phyloP scores from a whole-genome alignment of 1,284 basidiomycete species.

The Chondrostereum purpureum region DNA sequence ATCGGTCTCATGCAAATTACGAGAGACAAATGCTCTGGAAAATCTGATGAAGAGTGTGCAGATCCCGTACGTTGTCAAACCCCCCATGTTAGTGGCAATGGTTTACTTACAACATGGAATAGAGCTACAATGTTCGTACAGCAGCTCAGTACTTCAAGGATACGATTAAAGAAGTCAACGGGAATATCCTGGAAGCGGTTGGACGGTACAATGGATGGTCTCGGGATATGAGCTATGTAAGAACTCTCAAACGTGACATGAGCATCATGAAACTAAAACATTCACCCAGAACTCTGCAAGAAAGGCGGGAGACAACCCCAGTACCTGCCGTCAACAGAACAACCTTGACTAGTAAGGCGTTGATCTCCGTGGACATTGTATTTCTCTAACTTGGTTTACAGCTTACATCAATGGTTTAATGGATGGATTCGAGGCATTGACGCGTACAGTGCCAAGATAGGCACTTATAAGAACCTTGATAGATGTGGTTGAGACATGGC shows the following conservation, averaged over 20 bases:
- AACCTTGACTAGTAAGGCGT: constrained; percentile 3
- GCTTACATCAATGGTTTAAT: constrained; percentile 1
- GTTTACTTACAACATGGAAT: too few species aligned
- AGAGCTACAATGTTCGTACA: not conserved
- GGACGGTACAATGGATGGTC: constrained; percentile 2
- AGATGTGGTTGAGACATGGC: too few species aligned
- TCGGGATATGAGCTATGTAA: not conserved
- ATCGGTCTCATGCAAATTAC: constrained; percentile 1
- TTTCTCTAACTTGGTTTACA: not conserved
- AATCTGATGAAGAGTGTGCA: not conserved
- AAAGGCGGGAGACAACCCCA: not conserved
- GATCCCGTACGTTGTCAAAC: not conserved
- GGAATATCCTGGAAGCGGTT: not conserved
- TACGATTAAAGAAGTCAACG: not conserved
- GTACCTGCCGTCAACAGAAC: not conserved
- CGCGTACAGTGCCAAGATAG: not conserved
- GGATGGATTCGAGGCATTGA: constrained; percentile 1
- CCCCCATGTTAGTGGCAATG: too few species aligned
- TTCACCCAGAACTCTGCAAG: not conserved
- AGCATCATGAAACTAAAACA: too few species aligned
- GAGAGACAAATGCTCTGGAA: not conserved
- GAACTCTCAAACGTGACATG: too few species aligned
- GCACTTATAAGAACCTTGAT: not conserved
- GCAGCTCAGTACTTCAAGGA: not conserved
- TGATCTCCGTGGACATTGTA: not conserved